Percentiles rank a stretch among this genome's conserved stretches.
phyloP scores from a whole-genome alignment of 805 yeast species.

The Tetrapisispora namnaoensis region DNA sequence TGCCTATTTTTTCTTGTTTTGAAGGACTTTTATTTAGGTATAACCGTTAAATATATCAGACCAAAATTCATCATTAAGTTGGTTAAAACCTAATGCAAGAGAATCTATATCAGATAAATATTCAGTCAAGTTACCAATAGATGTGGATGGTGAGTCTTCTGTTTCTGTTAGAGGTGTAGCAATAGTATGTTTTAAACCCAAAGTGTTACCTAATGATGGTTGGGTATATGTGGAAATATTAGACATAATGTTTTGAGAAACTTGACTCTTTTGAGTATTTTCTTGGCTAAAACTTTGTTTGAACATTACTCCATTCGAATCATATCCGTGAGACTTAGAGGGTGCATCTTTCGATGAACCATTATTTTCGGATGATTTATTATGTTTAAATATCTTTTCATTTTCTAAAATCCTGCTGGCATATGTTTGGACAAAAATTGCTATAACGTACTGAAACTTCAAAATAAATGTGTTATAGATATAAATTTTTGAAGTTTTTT shows the following conservation, averaged over 20 bases:
- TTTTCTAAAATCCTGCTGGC: conserved; percentile 24
- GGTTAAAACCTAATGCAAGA: conserved; percentile 40
- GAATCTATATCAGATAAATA: conserved; percentile 30
- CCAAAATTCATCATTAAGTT: conserved; percentile 66
- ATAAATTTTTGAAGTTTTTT: conserved; percentile 25
- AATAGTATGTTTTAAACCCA: not conserved
- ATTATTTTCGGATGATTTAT: not conserved
- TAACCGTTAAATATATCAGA: conserved; percentile 32
- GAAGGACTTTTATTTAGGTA: not conserved
- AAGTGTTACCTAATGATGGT: not conserved
- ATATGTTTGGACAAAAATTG: conserved; percentile 53
- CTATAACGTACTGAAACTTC: conserved; percentile 46
- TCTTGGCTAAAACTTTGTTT: not conserved
- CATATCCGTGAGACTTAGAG: not conserved
- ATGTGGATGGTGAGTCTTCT: conserved; percentile 34
- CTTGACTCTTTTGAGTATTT: not conserved
- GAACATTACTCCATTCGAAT: not conserved
- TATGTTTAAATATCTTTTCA: not conserved
- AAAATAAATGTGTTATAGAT: conserved; percentile 42
- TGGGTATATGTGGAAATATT: not conserved
- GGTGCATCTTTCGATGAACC: conserved; percentile 4
- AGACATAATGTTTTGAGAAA: not conserved
- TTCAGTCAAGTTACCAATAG: conserved; percentile 24
- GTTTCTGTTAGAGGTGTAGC: conserved; percentile 28
- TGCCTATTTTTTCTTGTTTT: not conserved